Base-by-base conservation (phyloP, 2,329 filamentous ascomycete genomes). In the Colletotrichum paranaense region DNA sequence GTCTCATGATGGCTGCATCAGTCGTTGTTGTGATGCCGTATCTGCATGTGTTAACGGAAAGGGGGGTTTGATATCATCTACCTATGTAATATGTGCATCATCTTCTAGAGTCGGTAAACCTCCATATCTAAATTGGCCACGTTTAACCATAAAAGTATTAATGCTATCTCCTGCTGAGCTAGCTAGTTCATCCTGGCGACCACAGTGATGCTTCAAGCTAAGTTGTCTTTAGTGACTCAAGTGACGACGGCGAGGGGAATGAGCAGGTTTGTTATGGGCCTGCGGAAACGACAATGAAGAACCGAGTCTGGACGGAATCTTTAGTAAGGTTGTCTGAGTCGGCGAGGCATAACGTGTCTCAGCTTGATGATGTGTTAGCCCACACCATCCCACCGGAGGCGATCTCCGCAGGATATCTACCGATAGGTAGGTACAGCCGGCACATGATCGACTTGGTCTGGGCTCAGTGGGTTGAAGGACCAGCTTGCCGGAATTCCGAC, bases 401-500 rank as follows among this genome's bases (percentile, higher is more conserved):
- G 11, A 56, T 56, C 12, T 55, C 30, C 26, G 52, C 49, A 57
- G 26, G 0, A 24, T 24, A 28, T 65, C 8, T n/a, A 49, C 42
- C 42, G 42, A 49, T 49, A 49, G 42, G 22, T 30, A 24, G 52
- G n/a, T 46, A 30, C 62, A 55, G 62, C 52, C 52, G 16, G 52
- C 30, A 65, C 1, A 56, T 28, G 24, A n/a, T 65, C 30, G 22
- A 32, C 42, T 24, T 24, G 62, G 3, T 46, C 62, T 28, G 53
- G 24, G 53, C 24, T 56, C 53, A 56, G 22, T 28, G 24, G 24
- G 24, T 26, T 56, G 62, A 22, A 28, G 22, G 30, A 22, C 35
- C 53, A 46, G 53, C 52, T 57, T 66, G 63, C 35, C 63, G 53
- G 53, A 58, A 49, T 58, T 38, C 67, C 60, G 67, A 59, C 60